These are phyloP conservation scores for Fabrea salina DNA, from an alignment of 169 alveolate species.

Conservation along the genomic window DNA sequence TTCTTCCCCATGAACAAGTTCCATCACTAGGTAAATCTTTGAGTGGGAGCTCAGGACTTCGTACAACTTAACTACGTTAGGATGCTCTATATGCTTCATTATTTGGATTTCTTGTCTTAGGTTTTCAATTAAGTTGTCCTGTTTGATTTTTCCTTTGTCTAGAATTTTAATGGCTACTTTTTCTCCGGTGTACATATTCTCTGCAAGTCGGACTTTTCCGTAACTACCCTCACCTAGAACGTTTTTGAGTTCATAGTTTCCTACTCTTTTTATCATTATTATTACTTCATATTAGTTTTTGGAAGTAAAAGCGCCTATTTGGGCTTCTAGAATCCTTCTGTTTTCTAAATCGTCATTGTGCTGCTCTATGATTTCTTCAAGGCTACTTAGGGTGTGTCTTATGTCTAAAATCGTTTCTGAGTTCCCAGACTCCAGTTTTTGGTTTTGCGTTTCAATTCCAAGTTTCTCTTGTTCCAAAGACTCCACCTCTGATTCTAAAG, in stretches of 20 bases:
- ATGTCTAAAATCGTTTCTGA: too few species aligned
- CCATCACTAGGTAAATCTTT: slow-evolving; percentile 73
- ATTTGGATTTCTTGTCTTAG: slow-evolving; percentile 68
- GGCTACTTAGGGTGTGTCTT: too few species aligned
- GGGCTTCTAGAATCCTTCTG: too few species aligned
- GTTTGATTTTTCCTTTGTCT: slow-evolving; percentile 66
- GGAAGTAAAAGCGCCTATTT: too few species aligned
- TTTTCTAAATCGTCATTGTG: too few species aligned
- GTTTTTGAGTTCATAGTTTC: slow-evolving; percentile 67
- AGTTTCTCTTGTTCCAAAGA: too few species aligned
- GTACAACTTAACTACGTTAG: slow-evolving; percentile 67
- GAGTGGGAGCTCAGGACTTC: slow-evolving; percentile 66
- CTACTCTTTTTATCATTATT: slow-evolving; percentile 67
- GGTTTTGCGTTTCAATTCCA: too few species aligned
- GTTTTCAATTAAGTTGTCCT: slow-evolving; percentile 56
- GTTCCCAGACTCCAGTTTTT: too few species aligned
- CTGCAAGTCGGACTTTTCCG: slow-evolving; percentile 71
- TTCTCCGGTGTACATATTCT: slow-evolving; percentile 63
- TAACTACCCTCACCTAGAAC: slow-evolving; percentile 73
- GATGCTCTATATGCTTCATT: slow-evolving; percentile 72
- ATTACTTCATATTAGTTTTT: too few species aligned
- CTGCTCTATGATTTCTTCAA: too few species aligned
- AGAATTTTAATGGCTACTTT: slow-evolving; percentile 79
- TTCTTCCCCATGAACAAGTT: slow-evolving; percentile 78
- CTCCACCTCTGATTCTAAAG: too few species aligned